These are phyloP conservation scores for Colletotrichum sansevieriae DNA, from an alignment of 2,329 filamentous ascomycete species.

Conservation along the genomic window DNA sequence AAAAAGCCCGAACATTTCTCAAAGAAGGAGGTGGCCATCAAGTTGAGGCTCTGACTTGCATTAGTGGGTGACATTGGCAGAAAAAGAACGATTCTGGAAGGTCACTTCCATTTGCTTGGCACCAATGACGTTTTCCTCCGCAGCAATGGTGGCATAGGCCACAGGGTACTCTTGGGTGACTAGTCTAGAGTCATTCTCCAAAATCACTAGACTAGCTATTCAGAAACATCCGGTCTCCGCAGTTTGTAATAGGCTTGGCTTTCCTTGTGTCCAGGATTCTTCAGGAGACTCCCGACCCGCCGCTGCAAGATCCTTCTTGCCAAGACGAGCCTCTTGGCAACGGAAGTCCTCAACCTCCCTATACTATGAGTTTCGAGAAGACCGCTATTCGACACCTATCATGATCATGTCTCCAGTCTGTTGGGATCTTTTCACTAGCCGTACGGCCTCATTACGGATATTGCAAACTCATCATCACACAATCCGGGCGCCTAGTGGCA, in stretches of 20 bases:
- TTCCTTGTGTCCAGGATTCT: not conserved
- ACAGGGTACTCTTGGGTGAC: not conserved
- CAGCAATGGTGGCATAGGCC: slow-evolving; percentile 5
- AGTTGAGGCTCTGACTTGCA: slow-evolving; percentile 16
- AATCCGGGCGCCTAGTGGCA: not conserved
- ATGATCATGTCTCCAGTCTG: not conserved
- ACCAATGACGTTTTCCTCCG: not conserved
- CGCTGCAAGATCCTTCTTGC: slow-evolving; percentile 6
- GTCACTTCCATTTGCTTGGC: not conserved
- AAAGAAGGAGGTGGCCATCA: slow-evolving; percentile 30
- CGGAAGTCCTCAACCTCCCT: slow-evolving; percentile 13
- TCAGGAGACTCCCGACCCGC: not conserved
- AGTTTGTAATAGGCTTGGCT: slow-evolving; percentile 14
- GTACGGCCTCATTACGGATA: not conserved
- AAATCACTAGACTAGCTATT: not conserved
- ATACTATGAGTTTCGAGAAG: not conserved
- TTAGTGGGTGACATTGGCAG: not conserved
- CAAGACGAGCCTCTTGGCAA: slow-evolving; percentile 3
- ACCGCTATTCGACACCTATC: not conserved
- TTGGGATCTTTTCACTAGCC: not conserved
- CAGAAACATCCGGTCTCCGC: slow-evolving; percentile 21
- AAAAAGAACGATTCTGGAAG: slow-evolving; percentile 13
- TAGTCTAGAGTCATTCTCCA: not conserved
- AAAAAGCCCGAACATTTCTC: not conserved
- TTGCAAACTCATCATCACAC: not conserved